Percentiles rank a stretch among this genome's conserved stretches.
These are phyloP conservation scores for Colletotrichum liriopes DNA, from an alignment of 2,329 filamentous ascomycete genomes.

Conservation along the genomic window DNA sequence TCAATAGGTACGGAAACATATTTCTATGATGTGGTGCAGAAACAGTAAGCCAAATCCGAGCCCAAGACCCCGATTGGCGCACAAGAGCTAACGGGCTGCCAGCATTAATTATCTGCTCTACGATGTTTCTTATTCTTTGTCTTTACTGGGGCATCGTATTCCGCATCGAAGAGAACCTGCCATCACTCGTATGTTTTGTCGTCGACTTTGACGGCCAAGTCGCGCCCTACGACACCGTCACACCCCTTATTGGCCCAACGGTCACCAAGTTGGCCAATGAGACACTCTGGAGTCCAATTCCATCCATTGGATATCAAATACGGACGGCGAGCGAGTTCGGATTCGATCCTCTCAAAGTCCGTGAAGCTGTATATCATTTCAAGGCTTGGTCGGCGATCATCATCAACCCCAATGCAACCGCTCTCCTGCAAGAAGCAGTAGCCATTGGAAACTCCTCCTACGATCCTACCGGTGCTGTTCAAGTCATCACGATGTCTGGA, in stretches of 20 bases:
- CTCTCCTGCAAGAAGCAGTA: slow-evolving; percentile 17
- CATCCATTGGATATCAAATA: slow-evolving; percentile 32
- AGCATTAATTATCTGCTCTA: slow-evolving; percentile 27
- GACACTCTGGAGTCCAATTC: slow-evolving; percentile 9
- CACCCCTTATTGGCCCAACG: slow-evolving; percentile 13
- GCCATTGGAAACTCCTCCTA: slow-evolving; percentile 21
- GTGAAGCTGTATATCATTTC: slow-evolving; percentile 32
- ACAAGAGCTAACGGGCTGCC: neutral
- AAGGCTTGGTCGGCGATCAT: slow-evolving; percentile 28
- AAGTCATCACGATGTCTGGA: slow-evolving; percentile 29
- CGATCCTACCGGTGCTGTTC: slow-evolving; percentile 29
- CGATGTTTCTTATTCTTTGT: slow-evolving; percentile 18
- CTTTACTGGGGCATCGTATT: slow-evolving; percentile 33
- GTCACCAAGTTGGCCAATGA: slow-evolving; percentile 22
- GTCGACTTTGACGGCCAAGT: slow-evolving; percentile 29
- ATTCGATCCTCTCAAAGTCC: slow-evolving; percentile 24
- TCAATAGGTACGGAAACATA: slow-evolving; percentile 23
- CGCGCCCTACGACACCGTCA: slow-evolving; percentile 1
- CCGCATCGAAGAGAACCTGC: slow-evolving; percentile 27
- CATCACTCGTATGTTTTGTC: slow-evolving; percentile 25
- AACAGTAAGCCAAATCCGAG: slow-evolving; percentile 9
- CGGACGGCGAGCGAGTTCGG: slow-evolving; percentile 25
- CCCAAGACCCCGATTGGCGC: neutral
- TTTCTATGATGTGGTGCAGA: slow-evolving; percentile 27
- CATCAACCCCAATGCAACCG: slow-evolving; percentile 28